Evolutionary conservation across 192 early-diverging fungal genomes (phyloP), one percentile per base, ranked within the genome.

Genomic region (Thamnidium elegans): DNA sequence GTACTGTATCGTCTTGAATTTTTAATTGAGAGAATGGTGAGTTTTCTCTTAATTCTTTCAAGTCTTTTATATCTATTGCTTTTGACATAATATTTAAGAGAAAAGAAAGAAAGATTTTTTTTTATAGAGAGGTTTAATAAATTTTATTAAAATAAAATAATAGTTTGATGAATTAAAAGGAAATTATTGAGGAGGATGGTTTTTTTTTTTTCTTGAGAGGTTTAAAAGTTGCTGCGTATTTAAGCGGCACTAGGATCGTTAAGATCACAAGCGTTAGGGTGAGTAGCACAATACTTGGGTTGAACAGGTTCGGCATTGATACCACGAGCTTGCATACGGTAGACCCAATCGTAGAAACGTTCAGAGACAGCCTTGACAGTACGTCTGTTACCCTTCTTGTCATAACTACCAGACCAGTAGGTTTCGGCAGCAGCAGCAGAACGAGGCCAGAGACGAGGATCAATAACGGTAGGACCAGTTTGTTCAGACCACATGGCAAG

Each of bases 401-500:
- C 76, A 21, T 78, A 74, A 66, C 81, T 84, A 45, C 87, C 86
- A 19, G 87, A 86, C 89, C 89, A 91, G 47, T 84, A 71, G 9
- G 84, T 68, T 79, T 91, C 89, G 3, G 88, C 81, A 42, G 82
- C 73, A 7, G 88, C 89, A 42, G 84, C 77, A 51, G 83, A 66
- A 31, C 88, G 87, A 10, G 89, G 88, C 88, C 89, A 91, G 46
- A 91, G 65, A 51, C 80, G 80, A 58, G 52, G 56, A 70, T 90
- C 88, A 46, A 92, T 47, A 19, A 81, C 77, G 31, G 67, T 67
- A n/a, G 64, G 39, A 68, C 88, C 87, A 0, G 81, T 61, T 71
- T 88, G 85, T 77, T 89, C 88, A 17, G 88, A 80, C 88, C 88
- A 92, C 56, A 90, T 58, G 20, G 83, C 80, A 6, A 79, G 86